Evolutionary conservation across 1,284 basidiomycete genomes (phyloP).

Genomic region (Peniophora sp.): DNA sequence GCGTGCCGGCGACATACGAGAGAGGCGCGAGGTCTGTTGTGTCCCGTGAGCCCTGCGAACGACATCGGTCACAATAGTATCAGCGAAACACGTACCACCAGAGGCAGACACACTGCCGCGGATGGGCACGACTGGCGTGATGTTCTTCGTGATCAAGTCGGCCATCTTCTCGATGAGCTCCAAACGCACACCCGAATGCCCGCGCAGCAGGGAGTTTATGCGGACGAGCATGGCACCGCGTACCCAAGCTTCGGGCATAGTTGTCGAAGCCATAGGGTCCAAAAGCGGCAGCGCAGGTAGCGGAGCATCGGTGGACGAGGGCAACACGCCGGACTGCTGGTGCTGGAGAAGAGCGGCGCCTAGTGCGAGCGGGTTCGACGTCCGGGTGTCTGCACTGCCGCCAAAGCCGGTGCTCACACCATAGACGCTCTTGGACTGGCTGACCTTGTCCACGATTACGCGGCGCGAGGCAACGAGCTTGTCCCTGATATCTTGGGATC

Average conservation of each 20-base stretch:
- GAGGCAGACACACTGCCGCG: constrained; percentile 79
- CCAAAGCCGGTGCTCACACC: constrained; percentile 82
- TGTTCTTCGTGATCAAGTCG: constrained; percentile 61
- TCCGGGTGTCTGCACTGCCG: constrained; percentile 69
- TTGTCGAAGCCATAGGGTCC: constrained; percentile 58
- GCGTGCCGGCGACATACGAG: constrained; percentile 75
- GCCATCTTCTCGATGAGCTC: constrained; percentile 77
- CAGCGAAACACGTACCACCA: constrained; percentile 42
- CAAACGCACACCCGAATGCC: constrained; percentile 81
- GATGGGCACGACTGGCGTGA: constrained; percentile 80
- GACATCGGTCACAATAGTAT: not conserved
- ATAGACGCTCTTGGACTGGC: constrained; percentile 64
- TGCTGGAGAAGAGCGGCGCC: constrained; percentile 76
- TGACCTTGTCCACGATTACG: constrained; percentile 61
- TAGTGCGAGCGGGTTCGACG: constrained; percentile 57
- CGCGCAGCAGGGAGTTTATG: constrained; percentile 83
- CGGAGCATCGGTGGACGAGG: constrained; percentile 36
- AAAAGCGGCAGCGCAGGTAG: constrained; percentile 50
- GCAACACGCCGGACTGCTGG: constrained; percentile 66
- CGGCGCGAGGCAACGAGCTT: constrained; percentile 51
- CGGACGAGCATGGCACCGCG: constrained; percentile 82
- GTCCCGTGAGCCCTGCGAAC: not conserved
- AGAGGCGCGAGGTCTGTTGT: constrained; percentile 63
- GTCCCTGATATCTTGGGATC: constrained; percentile 35
- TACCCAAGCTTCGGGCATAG: constrained; percentile 89